These are phyloP conservation scores for Hyparrhenia diplandra DNA, from an alignment of 176 grass and related monocot species.

Conservation along the genomic window DNA sequence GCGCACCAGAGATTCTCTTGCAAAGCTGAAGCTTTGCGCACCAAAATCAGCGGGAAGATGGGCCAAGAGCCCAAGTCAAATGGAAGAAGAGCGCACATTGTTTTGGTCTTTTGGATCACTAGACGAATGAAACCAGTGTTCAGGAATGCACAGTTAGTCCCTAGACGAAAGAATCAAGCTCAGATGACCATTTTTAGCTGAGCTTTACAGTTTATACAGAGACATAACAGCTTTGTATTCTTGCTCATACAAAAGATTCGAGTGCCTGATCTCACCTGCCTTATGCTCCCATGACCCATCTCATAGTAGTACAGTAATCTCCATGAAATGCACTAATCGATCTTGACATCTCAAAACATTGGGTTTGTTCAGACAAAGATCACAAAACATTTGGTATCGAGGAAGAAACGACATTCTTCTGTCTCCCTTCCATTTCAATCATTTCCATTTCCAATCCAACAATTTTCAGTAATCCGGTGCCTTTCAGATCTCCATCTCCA, in stretches of 20 bases:
- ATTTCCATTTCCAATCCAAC: background rate
- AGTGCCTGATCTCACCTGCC: background rate
- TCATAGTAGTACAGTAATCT: background rate
- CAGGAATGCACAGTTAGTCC: too few species aligned
- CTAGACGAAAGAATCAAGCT: too few species aligned
- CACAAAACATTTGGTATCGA: too few species aligned
- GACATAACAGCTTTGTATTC: background rate
- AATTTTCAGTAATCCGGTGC: slow-evolving; percentile 26
- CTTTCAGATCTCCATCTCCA: slow-evolving; percentile 16
- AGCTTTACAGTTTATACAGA: too few species aligned
- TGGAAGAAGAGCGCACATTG: too few species aligned
- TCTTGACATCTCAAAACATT: slow-evolving; percentile 7
- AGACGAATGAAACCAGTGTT: too few species aligned
- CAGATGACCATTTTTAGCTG: too few species aligned
- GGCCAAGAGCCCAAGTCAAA: too few species aligned
- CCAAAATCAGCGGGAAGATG: background rate
- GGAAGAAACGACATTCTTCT: slow-evolving; percentile 35
- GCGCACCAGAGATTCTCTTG: background rate
- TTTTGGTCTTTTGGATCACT: too few species aligned
- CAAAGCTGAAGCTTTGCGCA: too few species aligned
- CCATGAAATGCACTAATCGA: background rate
- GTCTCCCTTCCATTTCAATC: slow-evolving; percentile 26
- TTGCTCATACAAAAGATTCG: background rate
- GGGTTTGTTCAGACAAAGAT: too few species aligned
- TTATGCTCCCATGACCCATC: background rate